phyloP scores from a whole-genome alignment of 106 monocot species.

The Platanthera guangdongensis region DNA sequence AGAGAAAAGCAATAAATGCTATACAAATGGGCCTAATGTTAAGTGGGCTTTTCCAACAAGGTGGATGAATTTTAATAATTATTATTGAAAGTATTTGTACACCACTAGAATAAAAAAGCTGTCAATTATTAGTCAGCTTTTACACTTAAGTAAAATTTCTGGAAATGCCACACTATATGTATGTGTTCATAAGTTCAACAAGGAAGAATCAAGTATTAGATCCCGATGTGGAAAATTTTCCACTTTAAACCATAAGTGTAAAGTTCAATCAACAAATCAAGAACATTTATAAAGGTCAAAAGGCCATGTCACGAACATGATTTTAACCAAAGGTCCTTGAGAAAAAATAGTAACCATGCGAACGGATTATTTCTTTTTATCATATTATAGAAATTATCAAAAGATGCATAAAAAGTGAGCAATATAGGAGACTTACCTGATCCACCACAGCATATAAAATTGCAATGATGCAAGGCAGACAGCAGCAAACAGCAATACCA shows the following conservation, averaged over 20 bases:
- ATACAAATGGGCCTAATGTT: too few species aligned
- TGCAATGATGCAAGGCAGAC: conserved; percentile 68
- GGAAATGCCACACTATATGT: background rate
- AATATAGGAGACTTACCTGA: conserved; percentile 35
- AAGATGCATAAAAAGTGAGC: background rate
- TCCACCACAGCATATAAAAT: conserved; percentile 69
- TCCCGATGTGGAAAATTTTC: too few species aligned
- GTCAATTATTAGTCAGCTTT: background rate
- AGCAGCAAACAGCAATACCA: conserved; percentile 78
- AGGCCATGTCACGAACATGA: background rate
- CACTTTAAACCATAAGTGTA: background rate
- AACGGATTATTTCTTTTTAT: background rate
- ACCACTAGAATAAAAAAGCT: background rate
- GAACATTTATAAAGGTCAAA: background rate
- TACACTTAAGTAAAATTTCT: too few species aligned
- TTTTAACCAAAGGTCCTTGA: background rate
- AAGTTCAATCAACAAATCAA: background rate
- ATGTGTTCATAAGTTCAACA: background rate
- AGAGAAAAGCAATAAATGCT: too few species aligned
- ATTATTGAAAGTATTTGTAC: background rate
- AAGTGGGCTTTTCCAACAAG: too few species aligned
- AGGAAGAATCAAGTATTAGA: too few species aligned
- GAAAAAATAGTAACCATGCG: background rate
- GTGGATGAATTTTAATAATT: background rate
- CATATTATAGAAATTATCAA: background rate